These are phyloP conservation scores for Filobasidium floriforme DNA, from an alignment of 768 basidiomycete genomes.

Conservation along the genomic window DNA sequence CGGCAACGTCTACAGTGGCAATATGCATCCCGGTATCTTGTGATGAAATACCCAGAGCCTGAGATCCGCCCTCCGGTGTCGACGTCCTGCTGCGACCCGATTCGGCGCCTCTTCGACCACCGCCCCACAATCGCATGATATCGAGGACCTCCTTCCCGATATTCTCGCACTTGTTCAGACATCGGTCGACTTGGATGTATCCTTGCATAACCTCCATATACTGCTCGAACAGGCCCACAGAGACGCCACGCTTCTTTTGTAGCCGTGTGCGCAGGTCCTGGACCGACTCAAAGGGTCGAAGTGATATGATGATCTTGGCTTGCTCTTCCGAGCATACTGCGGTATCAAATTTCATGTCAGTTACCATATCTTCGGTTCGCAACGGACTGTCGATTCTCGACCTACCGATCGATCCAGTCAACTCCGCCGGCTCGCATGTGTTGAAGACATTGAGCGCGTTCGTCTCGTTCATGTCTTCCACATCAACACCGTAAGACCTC, in stretches of 20 bases:
- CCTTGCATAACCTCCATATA: constrained; percentile 66
- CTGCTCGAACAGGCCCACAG: constrained; percentile 82
- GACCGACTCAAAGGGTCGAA: constrained; percentile 71
- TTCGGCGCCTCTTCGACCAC: constrained; percentile 17
- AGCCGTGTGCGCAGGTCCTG: constrained; percentile 70
- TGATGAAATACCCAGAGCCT: constrained; percentile 8
- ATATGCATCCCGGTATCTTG: constrained; percentile 36
- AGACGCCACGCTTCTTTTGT: constrained; percentile 88
- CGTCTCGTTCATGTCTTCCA: constrained; percentile 36
- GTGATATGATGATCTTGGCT: constrained; percentile 64
- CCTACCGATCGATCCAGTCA: constrained; percentile 50
- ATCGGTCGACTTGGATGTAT: constrained; percentile 78
- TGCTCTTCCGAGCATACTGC: constrained; percentile 65
- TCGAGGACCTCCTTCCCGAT: constrained; percentile 68
- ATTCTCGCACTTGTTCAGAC: constrained; percentile 78
- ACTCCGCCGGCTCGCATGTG: constrained; percentile 43
- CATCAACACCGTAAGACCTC: constrained; percentile 23
- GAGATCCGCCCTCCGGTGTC: constrained; percentile 19
- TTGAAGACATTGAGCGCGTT: constrained; percentile 49
- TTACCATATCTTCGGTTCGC: not conserved
- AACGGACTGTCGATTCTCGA: not conserved
- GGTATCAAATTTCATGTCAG: not conserved
- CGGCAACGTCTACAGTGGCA: constrained; percentile 39
- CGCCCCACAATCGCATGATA: constrained; percentile 72
- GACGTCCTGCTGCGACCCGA: constrained; percentile 7